Base-by-base conservation (phyloP, 2,329 filamentous ascomycete species). In the Seiridium cupressi region DNA sequence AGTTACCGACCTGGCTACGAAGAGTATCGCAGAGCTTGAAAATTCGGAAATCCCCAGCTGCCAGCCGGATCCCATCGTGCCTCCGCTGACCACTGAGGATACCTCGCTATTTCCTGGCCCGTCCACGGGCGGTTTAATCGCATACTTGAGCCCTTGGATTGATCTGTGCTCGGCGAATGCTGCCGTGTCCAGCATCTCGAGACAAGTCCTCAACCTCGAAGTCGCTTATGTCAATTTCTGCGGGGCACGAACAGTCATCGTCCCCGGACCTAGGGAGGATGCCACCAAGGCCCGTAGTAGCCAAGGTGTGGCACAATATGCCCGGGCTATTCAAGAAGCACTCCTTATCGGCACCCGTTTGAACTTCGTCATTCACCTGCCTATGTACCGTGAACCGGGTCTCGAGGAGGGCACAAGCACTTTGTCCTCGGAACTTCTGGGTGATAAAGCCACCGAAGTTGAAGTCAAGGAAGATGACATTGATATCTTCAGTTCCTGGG, bases 221-320 rank as follows among this genome's bases (percentile, higher is more conserved):
- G 84, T 98, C 53, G 91, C 92, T 54, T 99, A 97, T 76, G 95
- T 96, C 64, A 93, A 92, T 63, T 99, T 98, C 76, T 97, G 93
- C 70, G 96, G 96, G 42, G 84, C 95, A 53, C 87, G 88, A 59
- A 96, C 90, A 74, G 82, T 98, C 61, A 80, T 98, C 55, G 81
- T 99, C 36, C 88, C 89, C 1, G 93, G 93, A 0, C 95, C 95
- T 3, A 84, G 84, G 64, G 77, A 86, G 11, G 85, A 89, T 64
- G 81, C 85, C 60, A 81, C 83, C 60, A 81, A 80, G 59, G 72
- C 79, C 62, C 74, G 77, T 11, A 79, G 77, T 53, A 76, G 79
- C 65, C 77, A 79, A 70, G 81, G 82, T n/a, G 71, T 84, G 81
- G 69, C 89, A 0, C 91, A 93, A 69, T 99, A 93, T 79, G 91